Evolutionary conservation across 1,139 yeast species (phyloP).

Genomic region (Yamadazyma triangularis): DNA sequence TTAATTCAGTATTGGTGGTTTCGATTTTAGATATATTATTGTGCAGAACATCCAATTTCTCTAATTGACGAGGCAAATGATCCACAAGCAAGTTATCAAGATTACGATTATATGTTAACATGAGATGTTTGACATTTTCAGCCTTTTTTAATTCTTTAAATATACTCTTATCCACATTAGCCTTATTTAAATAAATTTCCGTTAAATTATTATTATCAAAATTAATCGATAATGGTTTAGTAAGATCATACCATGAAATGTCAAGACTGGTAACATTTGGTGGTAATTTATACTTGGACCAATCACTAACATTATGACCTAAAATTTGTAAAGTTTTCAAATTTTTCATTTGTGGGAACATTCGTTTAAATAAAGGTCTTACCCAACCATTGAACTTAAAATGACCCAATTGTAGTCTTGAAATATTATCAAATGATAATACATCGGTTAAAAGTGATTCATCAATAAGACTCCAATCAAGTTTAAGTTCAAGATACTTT

Average conservation of each 20-base stretch:
- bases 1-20: too few relatives aligned
- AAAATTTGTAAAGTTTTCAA: constrained; percentile 25
- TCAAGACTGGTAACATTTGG: constrained; percentile 25
- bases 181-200: constrained; percentile 29
- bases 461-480: constrained; percentile 21
- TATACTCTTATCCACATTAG: constrained; percentile 15
- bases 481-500: constrained; percentile 19
- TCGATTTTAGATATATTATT: too few relatives aligned
- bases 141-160: constrained; percentile 17
- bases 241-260: constrained; percentile 29
- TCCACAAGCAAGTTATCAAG: constrained; percentile 8
- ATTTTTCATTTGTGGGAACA: constrained; percentile 9
- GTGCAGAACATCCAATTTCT: constrained; percentile 25
- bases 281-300: constrained; percentile 23
- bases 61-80: constrained; percentile 22
- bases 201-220: constrained; percentile 4
- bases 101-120: constrained; percentile 32
- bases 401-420: constrained; percentile 26
- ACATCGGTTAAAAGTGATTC: too few relatives aligned
- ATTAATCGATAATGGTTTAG: constrained; percentile 12
- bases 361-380: too few relatives aligned
- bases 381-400: too few relatives aligned
- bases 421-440: constrained; percentile 20
- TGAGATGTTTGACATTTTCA: constrained; percentile 21
- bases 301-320: constrained; percentile 28